A percentile compares a stretch with the other conserved stretches of the same genome.
Conservation (phyloP, 768 basidiomycete genomes). For the Suillus hirtellus region DNA sequence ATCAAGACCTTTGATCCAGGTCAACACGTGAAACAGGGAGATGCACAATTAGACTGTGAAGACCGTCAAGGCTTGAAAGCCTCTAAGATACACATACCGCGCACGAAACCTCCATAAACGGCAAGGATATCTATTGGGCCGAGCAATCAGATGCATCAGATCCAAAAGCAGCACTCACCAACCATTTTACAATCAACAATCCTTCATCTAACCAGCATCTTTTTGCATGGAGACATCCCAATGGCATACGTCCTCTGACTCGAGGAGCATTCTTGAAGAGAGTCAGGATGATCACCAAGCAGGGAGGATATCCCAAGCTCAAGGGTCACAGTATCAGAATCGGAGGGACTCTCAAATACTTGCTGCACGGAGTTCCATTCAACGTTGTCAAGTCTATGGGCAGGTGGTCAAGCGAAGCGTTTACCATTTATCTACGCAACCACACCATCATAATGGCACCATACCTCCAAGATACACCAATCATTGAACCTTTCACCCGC, state of each 20-base stretch:
- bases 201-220: slow-evolving; percentile 25
- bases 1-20: neutral
- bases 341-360: slow-evolving; percentile 33
- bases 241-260: slow-evolving; percentile 24
- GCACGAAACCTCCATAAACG: slow-evolving; percentile 28
- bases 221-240: slow-evolving; percentile 28
- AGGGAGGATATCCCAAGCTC: slow-evolving; percentile 9
- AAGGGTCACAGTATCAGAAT: slow-evolving; percentile 29
- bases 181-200: slow-evolving; percentile 34
- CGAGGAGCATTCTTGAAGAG: slow-evolving; percentile 23
- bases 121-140: slow-evolving; percentile 38
- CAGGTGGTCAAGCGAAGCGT: slow-evolving; percentile 35
- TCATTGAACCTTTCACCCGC: slow-evolving; percentile 1
- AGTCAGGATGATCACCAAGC: slow-evolving; percentile 14
- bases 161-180: slow-evolving; percentile 21
- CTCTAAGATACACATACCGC: slow-evolving; percentile 31
- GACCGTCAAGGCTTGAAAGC: slow-evolving; percentile 6
- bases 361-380: slow-evolving; percentile 29
- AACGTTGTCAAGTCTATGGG: slow-evolving; percentile 37
- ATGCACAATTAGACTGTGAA: neutral
- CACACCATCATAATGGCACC: slow-evolving; percentile 30
- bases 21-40: neutral
- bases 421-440: slow-evolving; percentile 29
- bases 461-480: slow-evolving; percentile 26
- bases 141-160: slow-evolving; percentile 28